Percentiles rank a stretch among this genome's conserved stretches.
These are phyloP conservation scores for Aspergillus clavatus DNA, from an alignment of 2,329 filamentous ascomycete species.

Conservation along the genomic window DNA sequence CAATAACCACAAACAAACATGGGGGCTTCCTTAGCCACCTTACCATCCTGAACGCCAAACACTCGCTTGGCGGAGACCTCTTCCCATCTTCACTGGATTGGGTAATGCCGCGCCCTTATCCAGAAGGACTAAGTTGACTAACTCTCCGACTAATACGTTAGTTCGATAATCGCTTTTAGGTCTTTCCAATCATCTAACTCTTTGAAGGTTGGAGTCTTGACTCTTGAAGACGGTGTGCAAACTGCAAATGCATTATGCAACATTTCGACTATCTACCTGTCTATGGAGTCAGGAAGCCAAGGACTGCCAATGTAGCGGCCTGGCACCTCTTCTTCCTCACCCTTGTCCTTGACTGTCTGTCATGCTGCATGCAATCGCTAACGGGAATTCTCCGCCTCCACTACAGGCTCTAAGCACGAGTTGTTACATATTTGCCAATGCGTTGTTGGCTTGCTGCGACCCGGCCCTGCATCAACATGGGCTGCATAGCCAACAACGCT, in stretches of 20 bases:
- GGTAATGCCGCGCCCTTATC: conserved; percentile 14
- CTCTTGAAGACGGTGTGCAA: too few species aligned
- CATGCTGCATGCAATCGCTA: conserved; percentile 1
- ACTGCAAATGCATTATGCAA: too few species aligned
- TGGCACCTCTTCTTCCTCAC: too few species aligned
- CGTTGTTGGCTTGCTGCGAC: too few species aligned
- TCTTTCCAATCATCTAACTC: too few species aligned
- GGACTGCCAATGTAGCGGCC: too few species aligned
- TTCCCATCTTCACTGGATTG: conserved; percentile 17
- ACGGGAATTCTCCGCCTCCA: conserved; percentile 11
- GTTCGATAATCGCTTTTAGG: conserved; percentile 8
- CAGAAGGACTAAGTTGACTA: conserved; percentile 10
- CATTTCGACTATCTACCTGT: too few species aligned
- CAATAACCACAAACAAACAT: too few species aligned
- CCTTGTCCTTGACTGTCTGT: not conserved
- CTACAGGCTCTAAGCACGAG: conserved; percentile 15
- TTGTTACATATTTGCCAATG: conserved; percentile 3
- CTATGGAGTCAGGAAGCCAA: too few species aligned
- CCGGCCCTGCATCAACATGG: not conserved
- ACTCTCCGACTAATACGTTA: conserved; percentile 16
- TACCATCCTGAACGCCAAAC: not conserved
- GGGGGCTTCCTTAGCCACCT: too few species aligned
- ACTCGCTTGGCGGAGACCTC: not conserved
- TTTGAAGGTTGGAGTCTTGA: too few species aligned
- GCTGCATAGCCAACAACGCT: not conserved